Percentiles rank a stretch among this genome's conserved stretches.
Conservation (phyloP, 129 eudicot genomes). For the Artemisia tridentata region DNA sequence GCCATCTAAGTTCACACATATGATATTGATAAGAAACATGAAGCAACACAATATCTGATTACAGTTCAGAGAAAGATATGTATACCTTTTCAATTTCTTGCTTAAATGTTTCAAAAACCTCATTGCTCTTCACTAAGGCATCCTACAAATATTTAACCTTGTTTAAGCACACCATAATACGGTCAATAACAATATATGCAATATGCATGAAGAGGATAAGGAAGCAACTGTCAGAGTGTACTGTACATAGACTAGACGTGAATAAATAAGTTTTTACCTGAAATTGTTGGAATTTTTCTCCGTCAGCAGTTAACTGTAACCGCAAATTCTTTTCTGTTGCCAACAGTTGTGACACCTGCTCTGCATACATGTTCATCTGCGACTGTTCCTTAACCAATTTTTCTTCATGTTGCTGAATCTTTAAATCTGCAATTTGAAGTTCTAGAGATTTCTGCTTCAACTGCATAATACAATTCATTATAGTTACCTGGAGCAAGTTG, state of each 20-base stretch:
- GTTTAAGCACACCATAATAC: conserved; percentile 10
- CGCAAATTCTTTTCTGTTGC: conserved; percentile 89
- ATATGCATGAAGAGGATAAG: not conserved
- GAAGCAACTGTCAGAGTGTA: not conserved
- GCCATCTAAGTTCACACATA: conserved; percentile 61
- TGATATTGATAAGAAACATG: not conserved
- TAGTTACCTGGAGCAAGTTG: conserved; percentile 4
- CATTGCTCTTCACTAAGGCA: conserved; percentile 91
- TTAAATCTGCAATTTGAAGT: conserved; percentile 90
- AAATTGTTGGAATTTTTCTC: conserved; percentile 95
- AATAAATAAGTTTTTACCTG: conserved; percentile 45
- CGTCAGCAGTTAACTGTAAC: conserved; percentile 82
- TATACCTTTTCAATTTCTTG: conserved; percentile 93
- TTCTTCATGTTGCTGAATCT: conserved; percentile 86
- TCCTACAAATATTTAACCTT: conserved; percentile 52
- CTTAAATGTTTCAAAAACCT: conserved; percentile 95
- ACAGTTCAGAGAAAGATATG: not conserved
- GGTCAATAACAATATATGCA: not conserved
- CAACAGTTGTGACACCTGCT: conserved; percentile 77
- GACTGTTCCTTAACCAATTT: conserved; percentile 67
- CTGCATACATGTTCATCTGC: conserved; percentile 89
- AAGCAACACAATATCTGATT: conserved; percentile 13
- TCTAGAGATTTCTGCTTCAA: conserved; percentile 88
- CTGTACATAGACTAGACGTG: no score
- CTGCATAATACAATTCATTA: conserved; percentile 40